phyloP scores from a whole-genome alignment of 441 rosid genomes.

The Jatropha podagrica region DNA sequence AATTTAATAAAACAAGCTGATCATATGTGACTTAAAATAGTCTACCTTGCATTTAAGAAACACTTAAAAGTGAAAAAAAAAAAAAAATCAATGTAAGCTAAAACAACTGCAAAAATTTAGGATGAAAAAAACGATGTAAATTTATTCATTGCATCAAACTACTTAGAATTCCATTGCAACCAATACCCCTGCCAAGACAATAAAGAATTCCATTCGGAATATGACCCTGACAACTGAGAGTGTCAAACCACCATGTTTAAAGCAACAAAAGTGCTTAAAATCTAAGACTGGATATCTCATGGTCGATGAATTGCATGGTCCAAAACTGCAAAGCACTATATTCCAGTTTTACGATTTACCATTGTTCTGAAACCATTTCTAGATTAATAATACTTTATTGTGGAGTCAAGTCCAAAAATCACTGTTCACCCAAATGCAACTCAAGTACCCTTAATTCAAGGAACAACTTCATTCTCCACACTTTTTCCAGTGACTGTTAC shows the following conservation, averaged over 20 bases:
- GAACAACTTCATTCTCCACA: not conserved
- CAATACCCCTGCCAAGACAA: too few species aligned
- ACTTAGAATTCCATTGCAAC: not conserved
- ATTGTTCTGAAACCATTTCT: not conserved
- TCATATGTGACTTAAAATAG: not conserved
- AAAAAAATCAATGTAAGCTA: not conserved
- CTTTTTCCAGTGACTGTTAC: not conserved
- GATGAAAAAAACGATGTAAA: not conserved
- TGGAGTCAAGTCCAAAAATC: not conserved
- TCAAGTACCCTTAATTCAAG: not conserved
- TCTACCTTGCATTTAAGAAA: not conserved
- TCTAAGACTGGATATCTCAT: not conserved
- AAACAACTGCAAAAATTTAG: not conserved
- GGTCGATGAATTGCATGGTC: not conserved
- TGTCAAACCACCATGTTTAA: not conserved
- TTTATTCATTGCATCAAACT: not conserved
- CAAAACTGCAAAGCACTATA: not conserved
- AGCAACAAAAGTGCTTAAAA: not conserved
- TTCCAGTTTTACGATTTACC: not conserved
- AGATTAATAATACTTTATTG: not conserved
- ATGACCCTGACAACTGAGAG: not conserved
- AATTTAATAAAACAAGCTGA: not conserved
- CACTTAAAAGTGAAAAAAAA: not conserved
- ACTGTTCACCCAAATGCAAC: not conserved
- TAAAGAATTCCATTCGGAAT: not conserved